Base-by-base conservation (phyloP, 2,329 filamentous ascomycete species). In the Colletotrichum horii region DNA sequence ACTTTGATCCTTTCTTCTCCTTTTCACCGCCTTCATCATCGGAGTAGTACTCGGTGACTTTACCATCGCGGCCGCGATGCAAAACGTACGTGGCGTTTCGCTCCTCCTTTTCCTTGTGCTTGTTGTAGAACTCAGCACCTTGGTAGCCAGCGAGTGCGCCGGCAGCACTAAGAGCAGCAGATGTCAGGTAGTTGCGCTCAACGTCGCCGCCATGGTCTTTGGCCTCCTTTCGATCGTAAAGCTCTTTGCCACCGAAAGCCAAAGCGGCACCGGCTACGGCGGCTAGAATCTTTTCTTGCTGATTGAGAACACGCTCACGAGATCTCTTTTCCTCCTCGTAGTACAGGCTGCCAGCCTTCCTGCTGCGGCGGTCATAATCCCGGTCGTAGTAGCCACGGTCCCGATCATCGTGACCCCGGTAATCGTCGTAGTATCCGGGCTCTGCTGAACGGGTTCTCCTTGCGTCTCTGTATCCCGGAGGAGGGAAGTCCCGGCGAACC, bases 401-500 rank as follows among this genome's bases (percentile, higher is more conserved):
- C 77, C 88, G 86, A 81, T 88, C 89, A 68, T 87, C 86, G 61
- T 87, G 76, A 70, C 83, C 81, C 78, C 87, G 81, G 77, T 85
- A 76, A 77, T 86, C 90, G 73, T 93, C 90, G 82, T 93, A 90
- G 80, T 91, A 88, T 76, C 87, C 86, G 61, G 89, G 88, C 71
- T 93, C 93, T 71, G 90, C 90, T 8, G 93, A 94, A 79, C 92
- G 90, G 79, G 93, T 88, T 74, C 93, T 91, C 78, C 91, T 90
- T 48, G 89, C 81, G 76, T 91, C 90, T 71, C 84, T 83, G 76
- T 88, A 87, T 48, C 89, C 92, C 8, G 93, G 93, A 8, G 95
- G 94, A 36, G 95, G 95, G 80, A 97, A 98, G 79, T 97, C 94
- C 79, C 95, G 93, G 78, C 92, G 92, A 76, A 97, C 92, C 85